Conservation (phyloP, 2,329 filamentous ascomycete genomes). For the Metarhizium humberi region DNA sequence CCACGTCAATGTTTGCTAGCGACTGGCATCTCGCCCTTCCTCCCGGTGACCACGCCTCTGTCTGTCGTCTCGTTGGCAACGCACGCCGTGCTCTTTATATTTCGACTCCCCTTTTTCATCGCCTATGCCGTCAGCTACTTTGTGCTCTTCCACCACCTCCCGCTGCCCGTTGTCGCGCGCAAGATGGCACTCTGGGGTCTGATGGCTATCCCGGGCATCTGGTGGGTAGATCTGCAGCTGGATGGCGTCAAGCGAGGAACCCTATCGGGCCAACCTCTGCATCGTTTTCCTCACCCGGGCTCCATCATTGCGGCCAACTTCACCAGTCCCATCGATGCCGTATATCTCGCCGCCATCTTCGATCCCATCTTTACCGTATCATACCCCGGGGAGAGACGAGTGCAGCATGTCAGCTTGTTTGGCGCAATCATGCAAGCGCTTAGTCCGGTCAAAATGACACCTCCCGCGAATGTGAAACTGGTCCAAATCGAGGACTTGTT, state of each 20-base stretch:
- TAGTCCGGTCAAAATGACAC: conserved; percentile 40
- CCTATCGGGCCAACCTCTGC: conserved; percentile 61
- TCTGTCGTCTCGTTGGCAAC: conserved; percentile 54
- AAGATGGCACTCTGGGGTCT: conserved; percentile 85
- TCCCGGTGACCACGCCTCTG: conserved; percentile 63
- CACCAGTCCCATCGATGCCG: conserved; percentile 83
- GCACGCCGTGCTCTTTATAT: conserved; percentile 64
- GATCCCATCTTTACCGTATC: conserved; percentile 88
- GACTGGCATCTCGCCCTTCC: conserved; percentile 92
- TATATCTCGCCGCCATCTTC: conserved; percentile 94
- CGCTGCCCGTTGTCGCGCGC: conserved; percentile 51
- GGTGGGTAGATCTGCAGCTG: conserved; percentile 98
- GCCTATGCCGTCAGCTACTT: conserved; percentile 64
- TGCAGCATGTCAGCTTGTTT: conserved; percentile 69
- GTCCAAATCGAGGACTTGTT: conserved; percentile 56
- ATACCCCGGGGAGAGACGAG: conserved; percentile 64
- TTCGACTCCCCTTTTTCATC: conserved; percentile 72
- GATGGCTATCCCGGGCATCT: conserved; percentile 82
- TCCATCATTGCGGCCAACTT: conserved; percentile 84
- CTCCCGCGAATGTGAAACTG: conserved; percentile 37
- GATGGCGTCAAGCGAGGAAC: conserved; percentile 93
- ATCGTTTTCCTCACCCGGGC: conserved; percentile 67
- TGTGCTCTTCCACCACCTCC: conserved; percentile 71
- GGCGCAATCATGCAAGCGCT: conserved; percentile 68
- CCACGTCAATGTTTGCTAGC: conserved; percentile 39